Percentiles rank a stretch among this genome's conserved stretches.
phyloP scores from a whole-genome alignment of 768 basidiomycete genomes.

The Mycena pura region DNA sequence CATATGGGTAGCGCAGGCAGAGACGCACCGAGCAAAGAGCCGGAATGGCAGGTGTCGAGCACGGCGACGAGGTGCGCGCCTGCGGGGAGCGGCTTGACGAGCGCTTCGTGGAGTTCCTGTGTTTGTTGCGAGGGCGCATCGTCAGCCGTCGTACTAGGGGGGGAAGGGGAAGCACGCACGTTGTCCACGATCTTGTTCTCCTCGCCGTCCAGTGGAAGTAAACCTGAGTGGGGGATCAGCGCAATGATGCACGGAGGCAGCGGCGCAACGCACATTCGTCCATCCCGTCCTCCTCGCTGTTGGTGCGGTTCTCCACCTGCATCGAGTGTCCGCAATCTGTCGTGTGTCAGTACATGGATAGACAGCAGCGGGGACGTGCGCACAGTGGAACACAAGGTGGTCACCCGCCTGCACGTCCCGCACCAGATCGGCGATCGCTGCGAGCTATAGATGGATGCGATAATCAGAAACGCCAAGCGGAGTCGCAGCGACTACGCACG shows the following conservation, averaged over 20 bases:
- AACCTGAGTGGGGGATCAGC: constrained; percentile 33
- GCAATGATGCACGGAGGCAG: not conserved
- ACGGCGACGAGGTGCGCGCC: no score
- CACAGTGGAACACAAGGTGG: constrained; percentile 64
- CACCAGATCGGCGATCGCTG: constrained; percentile 51
- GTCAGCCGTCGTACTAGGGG: no score
- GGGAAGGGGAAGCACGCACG: constrained; percentile 31
- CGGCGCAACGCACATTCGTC: constrained; percentile 42
- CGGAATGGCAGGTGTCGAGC: no score
- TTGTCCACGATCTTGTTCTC: constrained; percentile 40
- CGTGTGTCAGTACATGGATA: constrained; percentile 27
- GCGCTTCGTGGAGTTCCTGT: no score
- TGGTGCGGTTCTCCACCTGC: constrained; percentile 38
- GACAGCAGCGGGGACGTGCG: constrained; percentile 20
- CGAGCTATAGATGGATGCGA: constrained; percentile 37
- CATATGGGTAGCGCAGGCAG: no score
- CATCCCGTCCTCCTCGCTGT: constrained; percentile 43
- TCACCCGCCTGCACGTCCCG: constrained; percentile 52
- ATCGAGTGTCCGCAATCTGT: constrained; percentile 48
- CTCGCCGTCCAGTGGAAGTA: constrained; percentile 46
- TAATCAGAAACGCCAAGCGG: no score
- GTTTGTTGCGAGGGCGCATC: no score
- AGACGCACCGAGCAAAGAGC: no score
- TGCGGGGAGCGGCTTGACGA: no score
- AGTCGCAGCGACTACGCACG: no score